A percentile compares a stretch with the other conserved stretches of the same genome.
These are phyloP conservation scores for Septoria linicola DNA, from an alignment of 2,329 filamentous ascomycete genomes.

Conservation along the genomic window DNA sequence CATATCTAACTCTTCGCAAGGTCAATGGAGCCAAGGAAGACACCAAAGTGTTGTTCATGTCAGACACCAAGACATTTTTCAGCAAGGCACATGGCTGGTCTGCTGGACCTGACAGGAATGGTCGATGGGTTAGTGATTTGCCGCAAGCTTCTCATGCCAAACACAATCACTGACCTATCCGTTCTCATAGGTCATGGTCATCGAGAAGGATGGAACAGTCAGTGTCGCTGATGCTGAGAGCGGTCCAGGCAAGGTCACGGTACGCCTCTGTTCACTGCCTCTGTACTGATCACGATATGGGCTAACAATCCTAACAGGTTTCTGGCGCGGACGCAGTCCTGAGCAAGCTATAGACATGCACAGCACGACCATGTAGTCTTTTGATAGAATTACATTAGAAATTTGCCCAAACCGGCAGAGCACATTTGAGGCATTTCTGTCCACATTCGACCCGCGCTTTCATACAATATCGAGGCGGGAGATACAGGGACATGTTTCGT, in stretches of 20 bases:
- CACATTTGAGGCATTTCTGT: conserved; percentile 2
- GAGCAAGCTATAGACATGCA: conserved; percentile 27
- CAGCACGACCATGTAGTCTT: not conserved
- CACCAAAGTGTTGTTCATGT: conserved; percentile 72
- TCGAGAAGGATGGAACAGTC: conserved; percentile 78
- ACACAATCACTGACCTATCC: too few relatives aligned
- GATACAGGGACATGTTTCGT: conserved; percentile 50
- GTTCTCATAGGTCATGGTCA: conserved; percentile 55
- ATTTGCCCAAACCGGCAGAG: not conserved
- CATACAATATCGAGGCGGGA: conserved; percentile 51
- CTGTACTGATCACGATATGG: not conserved
- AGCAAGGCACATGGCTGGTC: conserved; percentile 76
- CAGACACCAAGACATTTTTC: conserved; percentile 71
- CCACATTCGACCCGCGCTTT: conserved; percentile 47
- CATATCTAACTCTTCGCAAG: conserved; percentile 56
- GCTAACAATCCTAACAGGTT: conserved; percentile 20
- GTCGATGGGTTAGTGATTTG: conserved; percentile 65
- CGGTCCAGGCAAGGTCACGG: conserved; percentile 50
- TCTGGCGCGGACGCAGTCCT: conserved; percentile 32
- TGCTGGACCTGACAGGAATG: conserved; percentile 67
- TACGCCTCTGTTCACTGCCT: conserved; percentile 33
- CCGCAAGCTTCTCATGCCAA: too few relatives aligned
- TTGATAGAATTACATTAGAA: not conserved
- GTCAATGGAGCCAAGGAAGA: conserved; percentile 76
- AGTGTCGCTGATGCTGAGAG: conserved; percentile 74